A percentile compares a stretch with the other conserved stretches of the same genome.
Conservation (phyloP, 192 early-diverging fungal genomes). For the Coemansia sp. region DNA sequence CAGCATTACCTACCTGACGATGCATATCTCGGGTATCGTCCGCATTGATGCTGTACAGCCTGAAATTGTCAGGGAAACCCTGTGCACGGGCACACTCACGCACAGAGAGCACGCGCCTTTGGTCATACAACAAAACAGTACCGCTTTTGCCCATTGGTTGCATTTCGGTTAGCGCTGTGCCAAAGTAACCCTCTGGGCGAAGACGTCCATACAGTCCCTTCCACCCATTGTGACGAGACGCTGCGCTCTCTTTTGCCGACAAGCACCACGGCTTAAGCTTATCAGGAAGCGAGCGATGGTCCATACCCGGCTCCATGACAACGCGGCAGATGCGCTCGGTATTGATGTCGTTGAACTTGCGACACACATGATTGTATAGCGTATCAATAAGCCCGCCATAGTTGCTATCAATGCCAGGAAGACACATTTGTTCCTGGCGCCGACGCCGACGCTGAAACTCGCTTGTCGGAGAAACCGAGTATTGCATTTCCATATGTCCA, state of each 20-base stretch:
- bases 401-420: conserved; percentile 14
- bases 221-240: conserved; percentile 61
- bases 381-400: conserved; percentile 29
- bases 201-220: conserved; percentile 64
- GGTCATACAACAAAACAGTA: conserved; percentile 64
- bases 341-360: conserved; percentile 53
- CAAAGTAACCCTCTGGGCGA: conserved; percentile 60
- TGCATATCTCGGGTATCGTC: conserved; percentile 56
- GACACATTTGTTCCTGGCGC: conserved; percentile 31
- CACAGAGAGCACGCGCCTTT: conserved; percentile 59
- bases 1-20: conserved; percentile 70
- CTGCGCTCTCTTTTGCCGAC: conserved; percentile 53
- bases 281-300: conserved; percentile 55
- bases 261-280: conserved; percentile 62
- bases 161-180: conserved; percentile 61
- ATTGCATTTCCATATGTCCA: conserved; percentile 48
- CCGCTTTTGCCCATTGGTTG: conserved; percentile 65
- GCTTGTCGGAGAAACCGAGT: conserved; percentile 43
- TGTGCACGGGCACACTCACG: conserved; percentile 69
- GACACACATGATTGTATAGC: conserved; percentile 56
- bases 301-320: conserved; percentile 51
- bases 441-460: conserved; percentile 58
- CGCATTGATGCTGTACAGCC: conserved; percentile 46
- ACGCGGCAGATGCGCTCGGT: conserved; percentile 60
- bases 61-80: conserved; percentile 68